Conservation (phyloP, 495 filamentous ascomycete genomes). For the Bacidia rubella region DNA sequence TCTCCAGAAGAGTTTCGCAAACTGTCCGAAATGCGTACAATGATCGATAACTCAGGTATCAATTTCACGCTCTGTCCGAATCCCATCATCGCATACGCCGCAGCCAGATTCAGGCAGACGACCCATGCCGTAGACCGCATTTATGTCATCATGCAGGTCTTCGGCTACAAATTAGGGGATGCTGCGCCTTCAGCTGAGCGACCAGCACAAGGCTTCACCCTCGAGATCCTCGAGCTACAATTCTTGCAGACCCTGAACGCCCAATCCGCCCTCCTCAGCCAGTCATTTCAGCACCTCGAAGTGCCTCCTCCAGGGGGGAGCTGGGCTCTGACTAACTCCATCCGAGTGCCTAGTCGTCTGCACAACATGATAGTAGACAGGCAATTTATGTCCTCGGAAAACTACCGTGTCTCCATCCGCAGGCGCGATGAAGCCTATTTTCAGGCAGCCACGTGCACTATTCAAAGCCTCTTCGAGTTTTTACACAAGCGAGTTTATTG, state of each 20-base stretch:
- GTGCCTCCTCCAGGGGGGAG: background rate
- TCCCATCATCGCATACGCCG: slow-evolving; percentile 2
- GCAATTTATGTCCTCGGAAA: background rate
- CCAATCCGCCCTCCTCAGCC: background rate
- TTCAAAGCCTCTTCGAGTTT: background rate
- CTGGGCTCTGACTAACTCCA: background rate
- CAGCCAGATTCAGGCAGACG: slow-evolving; percentile 1
- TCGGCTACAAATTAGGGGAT: background rate
- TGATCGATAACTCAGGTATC: slow-evolving; percentile 1
- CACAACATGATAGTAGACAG: background rate
- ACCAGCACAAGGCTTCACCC: background rate
- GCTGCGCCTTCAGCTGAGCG: background rate
- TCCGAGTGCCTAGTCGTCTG: background rate
- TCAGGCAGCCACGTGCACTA: background rate
- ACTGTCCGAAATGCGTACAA: background rate
- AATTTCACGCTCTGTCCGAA: slow-evolving; percentile 3
- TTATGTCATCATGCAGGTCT: background rate
- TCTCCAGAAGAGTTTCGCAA: background rate
- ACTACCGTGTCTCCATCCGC: background rate
- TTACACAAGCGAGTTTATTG: background rate
- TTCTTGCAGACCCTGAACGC: background rate
- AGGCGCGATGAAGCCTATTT: background rate
- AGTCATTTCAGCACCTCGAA: background rate
- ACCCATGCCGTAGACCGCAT: background rate
- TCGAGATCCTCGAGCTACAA: background rate